Percentiles rank a stretch among this genome's conserved stretches.
phyloP scores from a whole-genome alignment of 768 basidiomycete species.

The Phaffia tasmanica region DNA sequence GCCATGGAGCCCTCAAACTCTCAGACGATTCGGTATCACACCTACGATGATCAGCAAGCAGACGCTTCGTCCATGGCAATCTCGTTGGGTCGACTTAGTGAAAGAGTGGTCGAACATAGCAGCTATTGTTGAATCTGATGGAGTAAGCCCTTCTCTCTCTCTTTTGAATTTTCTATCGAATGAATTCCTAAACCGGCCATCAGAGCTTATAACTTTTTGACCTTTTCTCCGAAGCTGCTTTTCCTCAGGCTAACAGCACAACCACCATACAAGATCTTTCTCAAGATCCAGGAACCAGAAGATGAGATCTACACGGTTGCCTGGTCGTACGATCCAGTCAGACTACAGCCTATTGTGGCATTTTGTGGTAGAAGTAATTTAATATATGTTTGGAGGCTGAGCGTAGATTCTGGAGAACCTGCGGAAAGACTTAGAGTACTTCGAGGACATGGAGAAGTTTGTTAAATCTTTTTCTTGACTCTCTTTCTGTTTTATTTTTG shows the following conservation, averaged over 20 bases:
- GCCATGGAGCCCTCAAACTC: slow-evolving; percentile 13
- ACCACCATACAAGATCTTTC: slow-evolving; percentile 3
- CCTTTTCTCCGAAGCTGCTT: too few relatives aligned
- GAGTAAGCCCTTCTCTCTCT: neutral
- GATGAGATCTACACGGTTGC: slow-evolving; percentile 28
- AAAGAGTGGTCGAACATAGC: slow-evolving; percentile 9
- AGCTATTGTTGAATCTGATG: slow-evolving; percentile 8
- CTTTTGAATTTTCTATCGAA: neutral
- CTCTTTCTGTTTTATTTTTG: neutral
- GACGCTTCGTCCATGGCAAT: slow-evolving; percentile 9
- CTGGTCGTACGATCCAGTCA: slow-evolving; percentile 31
- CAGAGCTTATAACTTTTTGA: slow-evolving; percentile 4
- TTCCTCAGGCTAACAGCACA: slow-evolving; percentile 6
- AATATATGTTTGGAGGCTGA: slow-evolving; percentile 31
- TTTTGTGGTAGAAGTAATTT: slow-evolving; percentile 28
- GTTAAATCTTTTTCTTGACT: too few relatives aligned
- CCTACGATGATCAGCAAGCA: neutral
- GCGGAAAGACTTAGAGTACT: slow-evolving; percentile 25
- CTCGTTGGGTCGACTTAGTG: slow-evolving; percentile 12
- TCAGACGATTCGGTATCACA: neutral
- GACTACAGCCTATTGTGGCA: slow-evolving; percentile 30
- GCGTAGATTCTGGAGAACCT: neutral
- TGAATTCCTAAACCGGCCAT: neutral
- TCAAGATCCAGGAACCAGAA: slow-evolving; percentile 19
- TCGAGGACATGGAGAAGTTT: slow-evolving; percentile 33